These are phyloP conservation scores for Funneliformis mosseae DNA, from an alignment of 192 early-diverging fungal species.

Conservation along the genomic window DNA sequence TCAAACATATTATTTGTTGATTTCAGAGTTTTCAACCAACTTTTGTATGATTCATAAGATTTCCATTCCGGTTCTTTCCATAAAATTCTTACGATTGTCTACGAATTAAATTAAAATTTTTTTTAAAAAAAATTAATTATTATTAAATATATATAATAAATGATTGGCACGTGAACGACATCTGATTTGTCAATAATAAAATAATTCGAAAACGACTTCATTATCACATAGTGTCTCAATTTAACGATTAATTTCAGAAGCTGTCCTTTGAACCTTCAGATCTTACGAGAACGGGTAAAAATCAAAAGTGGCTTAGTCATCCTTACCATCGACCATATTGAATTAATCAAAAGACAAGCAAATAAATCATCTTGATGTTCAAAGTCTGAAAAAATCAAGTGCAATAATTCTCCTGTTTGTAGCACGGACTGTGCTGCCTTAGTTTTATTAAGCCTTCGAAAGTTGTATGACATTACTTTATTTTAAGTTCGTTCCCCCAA, in stretches of 20 bases:
- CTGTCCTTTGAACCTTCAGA: background rate
- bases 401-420: background rate
- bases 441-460: background rate
- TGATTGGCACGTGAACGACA: background rate
- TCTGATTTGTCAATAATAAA: background rate
- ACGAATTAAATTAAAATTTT: background rate
- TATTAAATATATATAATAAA: background rate
- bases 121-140: background rate
- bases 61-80: constrained; percentile 9
- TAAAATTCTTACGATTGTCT: background rate
- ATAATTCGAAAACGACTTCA: background rate
- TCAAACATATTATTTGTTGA: background rate
- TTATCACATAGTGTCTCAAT: background rate
- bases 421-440: constrained; percentile 9
- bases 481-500: background rate
- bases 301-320: background rate
- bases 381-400: constrained; percentile 17
- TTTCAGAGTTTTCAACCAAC: background rate
- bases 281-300: background rate
- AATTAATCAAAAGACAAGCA: constrained; percentile 9
- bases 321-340: constrained; percentile 13
- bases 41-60: constrained; percentile 16
- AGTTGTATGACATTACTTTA: background rate
- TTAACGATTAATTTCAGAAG: background rate
- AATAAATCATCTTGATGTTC: constrained; percentile 20